These are phyloP conservation scores for Oryza australiensis DNA, from an alignment of 176 grass and related monocot species.

Conservation along the genomic window DNA sequence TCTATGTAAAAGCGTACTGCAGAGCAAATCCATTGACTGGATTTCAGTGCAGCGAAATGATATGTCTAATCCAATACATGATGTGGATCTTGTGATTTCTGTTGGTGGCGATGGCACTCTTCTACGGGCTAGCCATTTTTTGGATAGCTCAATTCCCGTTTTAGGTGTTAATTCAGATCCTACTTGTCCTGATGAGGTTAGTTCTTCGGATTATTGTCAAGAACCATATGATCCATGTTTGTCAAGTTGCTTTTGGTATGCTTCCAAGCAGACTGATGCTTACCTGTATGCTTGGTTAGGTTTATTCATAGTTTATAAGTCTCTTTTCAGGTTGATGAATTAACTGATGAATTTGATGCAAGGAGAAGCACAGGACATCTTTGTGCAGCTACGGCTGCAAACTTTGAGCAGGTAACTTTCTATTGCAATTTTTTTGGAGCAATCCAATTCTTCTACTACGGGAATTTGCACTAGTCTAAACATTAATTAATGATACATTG, in stretches of 20 bases:
- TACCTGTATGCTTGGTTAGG: conserved; percentile 18
- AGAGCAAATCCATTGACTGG: conserved; percentile 55
- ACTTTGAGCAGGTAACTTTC: conserved; percentile 75
- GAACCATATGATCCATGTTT: not conserved
- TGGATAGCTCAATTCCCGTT: conserved; percentile 71
- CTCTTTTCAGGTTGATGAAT: conserved; percentile 68
- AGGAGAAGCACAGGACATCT: conserved; percentile 93
- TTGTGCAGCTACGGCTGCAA: conserved; percentile 71
- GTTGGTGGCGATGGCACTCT: conserved; percentile 92
- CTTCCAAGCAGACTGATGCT: conserved; percentile 3
- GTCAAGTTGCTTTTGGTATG: not conserved
- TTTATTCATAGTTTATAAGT: conserved; percentile 12
- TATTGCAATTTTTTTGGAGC: conserved; percentile 6
- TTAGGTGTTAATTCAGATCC: conserved; percentile 96
- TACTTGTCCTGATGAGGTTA: conserved; percentile 70
- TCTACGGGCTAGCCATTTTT: conserved; percentile 76
- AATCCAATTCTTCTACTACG: not conserved
- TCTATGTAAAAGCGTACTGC: conserved; percentile 58
- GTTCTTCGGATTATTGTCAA: not conserved
- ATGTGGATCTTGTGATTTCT: conserved; percentile 84
- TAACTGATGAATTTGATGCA: conserved; percentile 86
- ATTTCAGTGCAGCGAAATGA: conserved; percentile 58
- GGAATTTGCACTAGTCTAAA: not conserved
- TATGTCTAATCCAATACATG: conserved; percentile 54
- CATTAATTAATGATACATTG: not conserved